Evolutionary conservation across 352 stramenopile genomes (phyloP), one percentile per base, ranked within the genome.

Genomic region (Hyaloperonospora brassicae): DNA sequence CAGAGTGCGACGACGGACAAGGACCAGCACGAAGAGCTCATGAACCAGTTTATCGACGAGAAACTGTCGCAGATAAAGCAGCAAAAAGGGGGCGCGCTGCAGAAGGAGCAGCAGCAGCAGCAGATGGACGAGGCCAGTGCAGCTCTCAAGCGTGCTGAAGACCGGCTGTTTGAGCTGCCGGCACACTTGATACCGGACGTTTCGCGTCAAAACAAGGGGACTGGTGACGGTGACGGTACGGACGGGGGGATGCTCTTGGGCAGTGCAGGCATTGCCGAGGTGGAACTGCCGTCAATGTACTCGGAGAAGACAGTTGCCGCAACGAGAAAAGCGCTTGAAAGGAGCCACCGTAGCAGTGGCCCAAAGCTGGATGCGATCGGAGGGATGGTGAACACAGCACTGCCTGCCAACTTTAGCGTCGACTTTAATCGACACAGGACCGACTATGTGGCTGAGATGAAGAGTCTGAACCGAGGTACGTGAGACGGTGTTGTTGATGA

Each of bases 1-100:
- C 79, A 90, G 56, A 86, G 70, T 46, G 64, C 60, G 12, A 71
- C 66, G 23, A 84, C 72, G 1, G 68, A 85, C 42, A 66, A 69
- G 41, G 78, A 93, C 36, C 78, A 86, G 59, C 79, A 89, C 55
- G 80, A 87, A 57, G 73, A 90, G 61, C 76, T 90, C 36, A 88
- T 84, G 53, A 89, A 90, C 62, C 72, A 85, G 49, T 93, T 87
- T 61, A 87, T 93, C 55, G 79, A 93, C 58, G 79, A 86, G 62
- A 72, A 71, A 49, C 49, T 92, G 36, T 66, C 79, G 22, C 82
- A 77, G 49, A 79, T 69, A 35, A 62, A 64, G 17, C 54, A 43
- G 2, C 49, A 64, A 0, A 43, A 44, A 14, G 14, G 8, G 27
- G 8, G 27, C 8, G 27, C 4, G 27, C 4, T 8, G 27, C 27